Conservation (phyloP, 768 basidiomycete genomes). For the Termitomyces sp. region DNA sequence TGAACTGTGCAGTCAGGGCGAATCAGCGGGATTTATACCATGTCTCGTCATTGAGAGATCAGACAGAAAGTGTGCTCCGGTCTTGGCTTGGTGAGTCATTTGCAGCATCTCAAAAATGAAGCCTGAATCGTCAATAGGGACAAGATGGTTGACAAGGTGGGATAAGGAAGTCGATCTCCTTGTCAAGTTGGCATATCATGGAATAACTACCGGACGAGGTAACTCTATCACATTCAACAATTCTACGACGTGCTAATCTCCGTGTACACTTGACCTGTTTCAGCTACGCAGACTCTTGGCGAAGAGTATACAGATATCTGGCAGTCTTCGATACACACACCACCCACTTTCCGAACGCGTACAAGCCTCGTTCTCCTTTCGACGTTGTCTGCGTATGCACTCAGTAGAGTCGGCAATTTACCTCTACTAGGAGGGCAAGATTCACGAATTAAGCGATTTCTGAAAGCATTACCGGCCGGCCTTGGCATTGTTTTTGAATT, state of each 20-base stretch:
- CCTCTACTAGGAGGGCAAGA: constrained; percentile 32
- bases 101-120: not conserved
- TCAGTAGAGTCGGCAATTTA: constrained; percentile 44
- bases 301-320: constrained; percentile 89
- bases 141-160: constrained; percentile 76
- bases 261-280: not conserved
- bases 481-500: constrained; percentile 63
- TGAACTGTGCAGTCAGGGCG: constrained; percentile 60
- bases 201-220: constrained; percentile 76
- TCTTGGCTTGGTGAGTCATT: constrained; percentile 66
- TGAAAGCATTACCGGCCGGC: constrained; percentile 41
- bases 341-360: constrained; percentile 45
- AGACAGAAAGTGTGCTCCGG: constrained; percentile 69
- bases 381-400: constrained; percentile 59
- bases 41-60: constrained; percentile 69
- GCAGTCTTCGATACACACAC: constrained; percentile 40
- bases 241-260: not conserved
- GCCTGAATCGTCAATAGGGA: constrained; percentile 45
- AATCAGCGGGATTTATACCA: constrained; percentile 83
- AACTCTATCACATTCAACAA: constrained; percentile 11
- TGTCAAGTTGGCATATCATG: constrained; percentile 69
- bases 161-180: constrained; percentile 75
- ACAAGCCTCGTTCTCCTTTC: constrained; percentile 61
- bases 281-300: constrained; percentile 82
- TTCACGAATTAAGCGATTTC: constrained; percentile 28